A percentile compares a stretch with the other conserved stretches of the same genome.
These are phyloP conservation scores for Tylopilus sp. DNA, from an alignment of 768 basidiomycete species.

Conservation along the genomic window DNA sequence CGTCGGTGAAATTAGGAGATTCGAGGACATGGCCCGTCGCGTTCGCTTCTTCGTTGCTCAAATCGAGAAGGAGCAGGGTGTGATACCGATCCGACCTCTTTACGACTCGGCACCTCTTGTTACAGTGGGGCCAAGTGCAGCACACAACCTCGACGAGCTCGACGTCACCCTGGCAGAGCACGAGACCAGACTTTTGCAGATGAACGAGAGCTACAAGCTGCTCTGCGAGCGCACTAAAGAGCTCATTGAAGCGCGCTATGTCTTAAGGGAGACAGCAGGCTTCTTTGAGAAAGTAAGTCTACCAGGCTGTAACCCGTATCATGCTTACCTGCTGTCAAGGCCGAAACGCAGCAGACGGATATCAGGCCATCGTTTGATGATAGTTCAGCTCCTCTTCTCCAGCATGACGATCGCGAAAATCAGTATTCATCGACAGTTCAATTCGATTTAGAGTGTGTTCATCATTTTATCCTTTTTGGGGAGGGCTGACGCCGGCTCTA, in stretches of 20 bases:
- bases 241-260: constrained; percentile 90
- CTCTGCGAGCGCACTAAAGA: constrained; percentile 84
- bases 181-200: constrained; percentile 77
- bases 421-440: constrained; percentile 53
- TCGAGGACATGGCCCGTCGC: constrained; percentile 95
- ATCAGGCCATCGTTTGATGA: constrained; percentile 92
- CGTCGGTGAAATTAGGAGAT: constrained; percentile 89
- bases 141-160: constrained; percentile 91
- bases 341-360: constrained; percentile 72
- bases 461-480: too few species aligned
- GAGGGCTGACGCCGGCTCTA: constrained; percentile 28
- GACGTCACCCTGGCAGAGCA: constrained; percentile 85
- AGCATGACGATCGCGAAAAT: constrained; percentile 82
- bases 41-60: constrained; percentile 87
- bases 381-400: constrained; percentile 83
- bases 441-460: constrained; percentile 84
- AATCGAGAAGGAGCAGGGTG: constrained; percentile 82
- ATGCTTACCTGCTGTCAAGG: constrained; percentile 42
- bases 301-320: background rate
- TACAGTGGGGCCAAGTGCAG: constrained; percentile 87
- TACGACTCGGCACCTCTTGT: constrained; percentile 84
- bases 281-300: constrained; percentile 82
- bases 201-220: constrained; percentile 92
- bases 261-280: constrained; percentile 90
- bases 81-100: constrained; percentile 78